These are phyloP conservation scores for Dothideomycetidae sp. DNA, from an alignment of 2,329 filamentous ascomycete genomes.

Conservation along the genomic window DNA sequence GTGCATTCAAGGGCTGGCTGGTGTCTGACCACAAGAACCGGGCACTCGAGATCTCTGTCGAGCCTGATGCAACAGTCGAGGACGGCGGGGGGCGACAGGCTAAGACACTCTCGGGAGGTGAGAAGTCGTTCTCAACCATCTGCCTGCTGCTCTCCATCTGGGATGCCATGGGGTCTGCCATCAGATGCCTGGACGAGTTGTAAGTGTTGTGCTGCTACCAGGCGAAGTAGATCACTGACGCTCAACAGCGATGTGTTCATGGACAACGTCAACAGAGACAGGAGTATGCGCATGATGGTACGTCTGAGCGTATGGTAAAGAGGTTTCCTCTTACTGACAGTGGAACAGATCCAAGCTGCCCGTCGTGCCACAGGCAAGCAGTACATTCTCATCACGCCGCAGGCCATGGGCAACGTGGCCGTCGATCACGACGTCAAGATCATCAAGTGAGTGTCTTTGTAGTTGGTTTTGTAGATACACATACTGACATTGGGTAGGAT, in stretches of 20 bases:
- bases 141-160: conserved; percentile 85
- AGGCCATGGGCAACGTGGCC: conserved; percentile 53
- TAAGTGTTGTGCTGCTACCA: conserved; percentile 3
- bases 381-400: conserved; percentile 92
- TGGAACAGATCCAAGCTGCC: conserved; percentile 55
- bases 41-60: conserved; percentile 57
- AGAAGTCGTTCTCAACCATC: conserved; percentile 96
- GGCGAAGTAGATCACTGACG: conserved; percentile 16
- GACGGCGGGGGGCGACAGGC: conserved; percentile 63
- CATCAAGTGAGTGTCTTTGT: conserved; percentile 43
- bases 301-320: conserved; percentile 30
- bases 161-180: conserved; percentile 95
- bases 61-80: conserved; percentile 54
- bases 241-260: conserved; percentile 68
- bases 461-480: conserved; percentile 9
- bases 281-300: conserved; percentile 78
- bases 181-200: conserved; percentile 92
- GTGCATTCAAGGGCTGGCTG: conserved; percentile 73
- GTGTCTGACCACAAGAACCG: conserved; percentile 62
- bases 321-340: conserved; percentile 14
- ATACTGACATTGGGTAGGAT: conserved; percentile 19
- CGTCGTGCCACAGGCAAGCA: conserved; percentile 78
- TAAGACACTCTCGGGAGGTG: conserved; percentile 85
- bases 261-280: conserved; percentile 89
- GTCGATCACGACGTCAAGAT: conserved; percentile 60